These are phyloP conservation scores for Friedmanniomyces simplex DNA, from an alignment of 495 filamentous ascomycete genomes.

Conservation along the genomic window DNA sequence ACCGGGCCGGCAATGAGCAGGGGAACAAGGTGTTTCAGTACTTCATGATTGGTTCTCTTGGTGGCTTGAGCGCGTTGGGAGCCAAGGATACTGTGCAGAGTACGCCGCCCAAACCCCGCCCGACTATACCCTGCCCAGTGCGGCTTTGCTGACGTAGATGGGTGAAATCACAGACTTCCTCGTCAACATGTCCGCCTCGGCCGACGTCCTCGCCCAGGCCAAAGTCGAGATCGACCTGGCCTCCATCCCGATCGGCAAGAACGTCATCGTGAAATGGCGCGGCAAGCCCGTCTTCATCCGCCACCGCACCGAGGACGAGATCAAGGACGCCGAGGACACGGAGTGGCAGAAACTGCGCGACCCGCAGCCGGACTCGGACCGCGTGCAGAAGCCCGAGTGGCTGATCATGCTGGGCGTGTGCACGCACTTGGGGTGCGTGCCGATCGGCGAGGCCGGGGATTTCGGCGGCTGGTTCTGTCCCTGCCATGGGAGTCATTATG, in stretches of 20 bases:
- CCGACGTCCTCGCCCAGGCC: conserved; percentile 96
- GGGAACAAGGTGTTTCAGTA: conserved; percentile 84
- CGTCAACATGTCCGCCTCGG: conserved; percentile 98
- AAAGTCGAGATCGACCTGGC: conserved; percentile 96
- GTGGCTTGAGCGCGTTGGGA: conserved; percentile 77
- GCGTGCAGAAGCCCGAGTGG: conserved; percentile 97
- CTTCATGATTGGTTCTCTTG: conserved; percentile 96
- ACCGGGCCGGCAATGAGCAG: conserved; percentile 53
- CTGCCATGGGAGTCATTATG: conserved; percentile 99
- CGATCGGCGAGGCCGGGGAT: conserved; percentile 96
- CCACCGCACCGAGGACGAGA: conserved; percentile 73
- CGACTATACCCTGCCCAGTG: too few species aligned
- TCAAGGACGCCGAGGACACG: conserved; percentile 45
- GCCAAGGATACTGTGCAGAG: conserved; percentile 96
- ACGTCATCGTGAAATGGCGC: conserved; percentile 99
- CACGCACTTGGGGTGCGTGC: conserved; percentile 97
- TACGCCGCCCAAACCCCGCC: conserved; percentile 40
- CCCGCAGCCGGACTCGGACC: conserved; percentile 80
- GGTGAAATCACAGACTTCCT: conserved; percentile 99
- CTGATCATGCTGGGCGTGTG: conserved; percentile 99
- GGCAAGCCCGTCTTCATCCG: conserved; percentile 99
- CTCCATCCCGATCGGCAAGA: conserved; percentile 97
- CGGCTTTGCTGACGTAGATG: too few species aligned
- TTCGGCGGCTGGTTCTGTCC: conserved; percentile 99
- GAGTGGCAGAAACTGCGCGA: conserved; percentile 71